These are phyloP conservation scores for Tylopilus sp. DNA, from an alignment of 1,284 basidiomycete genomes.

Conservation along the genomic window DNA sequence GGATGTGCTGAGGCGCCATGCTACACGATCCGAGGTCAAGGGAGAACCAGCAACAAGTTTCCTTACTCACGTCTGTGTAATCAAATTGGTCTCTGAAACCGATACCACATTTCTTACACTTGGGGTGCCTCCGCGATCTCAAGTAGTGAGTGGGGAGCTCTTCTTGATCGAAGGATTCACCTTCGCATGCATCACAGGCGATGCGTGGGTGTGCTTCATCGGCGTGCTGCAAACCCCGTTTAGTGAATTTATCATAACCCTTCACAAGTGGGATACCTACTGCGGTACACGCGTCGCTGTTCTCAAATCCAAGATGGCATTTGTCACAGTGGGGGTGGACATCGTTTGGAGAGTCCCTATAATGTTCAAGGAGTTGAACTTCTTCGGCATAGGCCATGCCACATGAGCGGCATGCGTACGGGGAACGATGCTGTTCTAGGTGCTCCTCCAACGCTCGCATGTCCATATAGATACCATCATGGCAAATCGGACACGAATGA, in stretches of 20 bases:
- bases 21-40: slow-evolving; percentile 17
- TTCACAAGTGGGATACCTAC: slow-evolving; percentile 18
- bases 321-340: slow-evolving; percentile 30
- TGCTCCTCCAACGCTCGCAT: slow-evolving; percentile 27
- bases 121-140: slow-evolving; percentile 29
- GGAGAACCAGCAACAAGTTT: neutral
- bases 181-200: slow-evolving; percentile 28
- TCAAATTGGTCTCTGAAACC: slow-evolving; percentile 33
- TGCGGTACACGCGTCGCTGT: slow-evolving; percentile 9
- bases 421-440: slow-evolving; percentile 30
- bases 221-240: slow-evolving; percentile 21
- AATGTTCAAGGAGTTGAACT: slow-evolving; percentile 30
- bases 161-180: slow-evolving; percentile 23
- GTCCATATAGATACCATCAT: slow-evolving; percentile 34
- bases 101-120: slow-evolving; percentile 26
- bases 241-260: neutral
- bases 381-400: slow-evolving; percentile 27
- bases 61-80: slow-evolving; percentile 31
- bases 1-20: slow-evolving; percentile 33
- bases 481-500: slow-evolving; percentile 35
- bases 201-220: slow-evolving; percentile 30
- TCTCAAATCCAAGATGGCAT: slow-evolving; percentile 28
- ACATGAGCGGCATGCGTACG: slow-evolving; percentile 28
- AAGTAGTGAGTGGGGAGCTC: slow-evolving; percentile 28
- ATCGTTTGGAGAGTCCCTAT: slow-evolving; percentile 22